phyloP scores from a whole-genome alignment of 2,329 filamentous ascomycete genomes.

The Alternaria triticina region DNA sequence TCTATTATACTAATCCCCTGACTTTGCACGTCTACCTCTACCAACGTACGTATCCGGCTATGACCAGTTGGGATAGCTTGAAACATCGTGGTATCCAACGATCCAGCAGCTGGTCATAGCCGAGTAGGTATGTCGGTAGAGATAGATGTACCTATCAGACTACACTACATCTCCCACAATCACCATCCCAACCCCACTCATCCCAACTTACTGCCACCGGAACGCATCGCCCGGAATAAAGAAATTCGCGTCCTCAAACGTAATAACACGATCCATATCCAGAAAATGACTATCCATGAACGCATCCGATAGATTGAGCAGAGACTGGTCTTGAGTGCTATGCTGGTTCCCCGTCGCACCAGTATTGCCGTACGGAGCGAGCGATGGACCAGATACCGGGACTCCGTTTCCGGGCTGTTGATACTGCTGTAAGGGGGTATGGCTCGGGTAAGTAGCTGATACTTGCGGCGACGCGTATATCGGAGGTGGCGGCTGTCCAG shows the following conservation, averaged over 20 bases:
- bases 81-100: background rate
- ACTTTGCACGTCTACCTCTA: background rate
- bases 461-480: slow-evolving; percentile 4
- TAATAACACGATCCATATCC: slow-evolving; percentile 45
- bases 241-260: slow-evolving; percentile 46
- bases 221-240: slow-evolving; percentile 39
- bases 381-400: background rate
- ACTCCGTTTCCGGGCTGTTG: background rate
- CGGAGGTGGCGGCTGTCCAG: background rate
- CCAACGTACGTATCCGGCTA: background rate
- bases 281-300: slow-evolving; percentile 44
- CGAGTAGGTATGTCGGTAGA: background rate
- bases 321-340: slow-evolving; percentile 36
- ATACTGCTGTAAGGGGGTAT: slow-evolving; percentile 7
- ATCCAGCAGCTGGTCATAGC: background rate
- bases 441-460: background rate
- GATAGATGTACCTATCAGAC: background rate
- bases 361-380: background rate
- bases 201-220: slow-evolving; percentile 25
- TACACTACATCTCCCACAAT: background rate
- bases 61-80: background rate
- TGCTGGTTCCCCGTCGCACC: slow-evolving; percentile 14
- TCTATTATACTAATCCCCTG: background rate
- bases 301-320: slow-evolving; percentile 39
- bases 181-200: background rate